A percentile compares a stretch with the other conserved stretches of the same genome.
Conservation (phyloP, 768 basidiomycete genomes). For the Naematelia aurantialba region DNA sequence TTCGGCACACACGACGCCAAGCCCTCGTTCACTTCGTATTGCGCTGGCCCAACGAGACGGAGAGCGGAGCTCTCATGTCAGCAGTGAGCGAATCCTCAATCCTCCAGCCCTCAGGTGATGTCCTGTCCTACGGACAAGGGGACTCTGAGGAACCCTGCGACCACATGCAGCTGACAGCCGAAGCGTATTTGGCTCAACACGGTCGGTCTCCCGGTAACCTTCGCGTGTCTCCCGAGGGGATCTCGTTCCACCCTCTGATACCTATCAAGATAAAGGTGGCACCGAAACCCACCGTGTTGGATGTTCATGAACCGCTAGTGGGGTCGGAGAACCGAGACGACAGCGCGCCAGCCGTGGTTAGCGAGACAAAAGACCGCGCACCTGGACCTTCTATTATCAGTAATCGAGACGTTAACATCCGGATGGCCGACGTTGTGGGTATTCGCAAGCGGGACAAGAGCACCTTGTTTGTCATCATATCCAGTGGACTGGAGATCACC, state of each 20-base stretch:
- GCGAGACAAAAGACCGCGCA: too few relatives aligned
- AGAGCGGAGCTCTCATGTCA: neutral
- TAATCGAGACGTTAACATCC: constrained; percentile 7
- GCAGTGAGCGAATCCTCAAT: constrained; percentile 1
- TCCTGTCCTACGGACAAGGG: too few relatives aligned
- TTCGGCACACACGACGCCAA: neutral
- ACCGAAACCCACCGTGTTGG: neutral
- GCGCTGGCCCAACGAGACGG: neutral
- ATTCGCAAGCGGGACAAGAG: constrained; percentile 21
- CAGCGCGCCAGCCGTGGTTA: too few relatives aligned
- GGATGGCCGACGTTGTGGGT: constrained; percentile 14
- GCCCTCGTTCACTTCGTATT: neutral
- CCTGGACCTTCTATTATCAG: neutral
- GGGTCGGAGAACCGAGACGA: too few relatives aligned
- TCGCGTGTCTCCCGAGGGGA: constrained; percentile 1
- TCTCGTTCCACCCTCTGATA: constrained; percentile 10
- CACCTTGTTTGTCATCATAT: constrained; percentile 13
- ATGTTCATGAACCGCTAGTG: too few relatives aligned
- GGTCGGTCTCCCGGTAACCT: constrained; percentile 10
- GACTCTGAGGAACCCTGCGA: too few relatives aligned
- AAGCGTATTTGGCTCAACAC: constrained; percentile 14
- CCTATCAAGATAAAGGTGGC: neutral
- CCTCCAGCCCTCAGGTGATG: too few relatives aligned
- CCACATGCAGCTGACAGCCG: neutral
- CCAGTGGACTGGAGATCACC: constrained; percentile 22